Evolutionary conservation across 371 early-diverging fungal genomes (phyloP), one percentile per base, ranked within the genome.

Genomic region (Dinochytrium kinnereticum): DNA sequence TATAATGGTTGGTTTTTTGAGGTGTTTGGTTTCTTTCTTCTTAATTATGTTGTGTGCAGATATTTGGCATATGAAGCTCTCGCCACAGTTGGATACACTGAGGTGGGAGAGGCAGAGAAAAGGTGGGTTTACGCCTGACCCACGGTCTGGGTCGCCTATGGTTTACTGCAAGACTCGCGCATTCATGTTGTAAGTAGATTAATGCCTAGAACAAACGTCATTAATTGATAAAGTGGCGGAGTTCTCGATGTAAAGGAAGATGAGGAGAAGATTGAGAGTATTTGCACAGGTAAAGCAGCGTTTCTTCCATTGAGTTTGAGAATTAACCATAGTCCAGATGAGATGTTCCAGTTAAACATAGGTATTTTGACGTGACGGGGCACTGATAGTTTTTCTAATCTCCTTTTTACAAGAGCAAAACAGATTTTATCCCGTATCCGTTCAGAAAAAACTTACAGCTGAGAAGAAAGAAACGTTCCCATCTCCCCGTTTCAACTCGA

Each of bases 61-160:
- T 61, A 77, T 85, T 39, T 91, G 91, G 91, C 40, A 81, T 36
- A 77, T 91, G 69, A 84, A 84, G 68, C 85, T 91, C 86, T 80
- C 81, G 49, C 39, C 74, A 7, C 89, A 91, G 33, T 71, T 81
- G 30, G 81, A 85, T 36, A 37, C 72, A 40, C 81, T 88, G 39
- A 75, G 80, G 19, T 91, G 91, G 91, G 89, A 89, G 68, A 80
- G 82, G 64, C 78, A 83, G 38, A 90, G 88, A 74, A 85, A 84
- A 69, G 86, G 78, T 15, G 77, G 80, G 24, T 64, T 78, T 13
- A 61, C 24, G 2, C 82, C 84, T n/a, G 68, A 81, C 0, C 76
- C 83, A 24, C 81, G 91, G 0, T 85, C 84, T 31, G 90, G 91
- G 0, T 86, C 86, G 68, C 73, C 88, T 3, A 87, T 88, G 81